Evolutionary conservation across 805 yeast genomes (phyloP), one percentile per base, ranked within the genome.

Genomic region (Kodamaea kakaduensis): DNA sequence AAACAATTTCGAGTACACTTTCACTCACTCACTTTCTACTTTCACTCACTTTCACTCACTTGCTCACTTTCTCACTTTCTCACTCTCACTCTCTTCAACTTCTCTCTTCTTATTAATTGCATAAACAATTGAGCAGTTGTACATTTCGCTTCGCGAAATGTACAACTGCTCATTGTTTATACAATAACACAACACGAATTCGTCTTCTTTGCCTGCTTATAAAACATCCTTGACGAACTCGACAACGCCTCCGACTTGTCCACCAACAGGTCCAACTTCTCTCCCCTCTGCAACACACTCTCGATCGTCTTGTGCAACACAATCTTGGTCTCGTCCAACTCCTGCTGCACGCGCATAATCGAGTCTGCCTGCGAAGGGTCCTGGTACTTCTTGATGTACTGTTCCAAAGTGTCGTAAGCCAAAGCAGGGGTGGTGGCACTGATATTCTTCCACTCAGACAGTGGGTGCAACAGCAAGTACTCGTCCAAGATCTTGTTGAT

Each of bases 341-440:
- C 98, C 56, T 88, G 95, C 68, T 93, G 98, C 15, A 93, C 98
- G 59, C 83, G 84, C 95, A 93, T 82, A 44, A 93, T 79, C 8
- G 96, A 83, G 59, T 93, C 99, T 0, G 97, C 97, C 67, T 93
- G 96, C 26, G 83, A 73, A 19, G 99, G 99, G 58, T 93, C 96
- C 66, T 93, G 98, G 64, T 93, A 93, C 54, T 85, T 85, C 50
- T 69, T 65, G 47, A 93, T 65, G 57, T 88, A 88, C 17, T 63
- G 65, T 20, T 79, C 84, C 51, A 90, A 69, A 41, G 75, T 77
- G 17, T 75, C 76, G 56, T 74, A 78, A 25, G 64, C 61, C 37
- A 82, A 67, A 9, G 60, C 54, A 12, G 75, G 47, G 34, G 54
- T 69, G 39, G 64, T 67, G 39, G 71, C 77, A 3, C 70, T 53